phyloP scores from a whole-genome alignment of 768 basidiomycete genomes.

The Tulasnella sp. region DNA sequence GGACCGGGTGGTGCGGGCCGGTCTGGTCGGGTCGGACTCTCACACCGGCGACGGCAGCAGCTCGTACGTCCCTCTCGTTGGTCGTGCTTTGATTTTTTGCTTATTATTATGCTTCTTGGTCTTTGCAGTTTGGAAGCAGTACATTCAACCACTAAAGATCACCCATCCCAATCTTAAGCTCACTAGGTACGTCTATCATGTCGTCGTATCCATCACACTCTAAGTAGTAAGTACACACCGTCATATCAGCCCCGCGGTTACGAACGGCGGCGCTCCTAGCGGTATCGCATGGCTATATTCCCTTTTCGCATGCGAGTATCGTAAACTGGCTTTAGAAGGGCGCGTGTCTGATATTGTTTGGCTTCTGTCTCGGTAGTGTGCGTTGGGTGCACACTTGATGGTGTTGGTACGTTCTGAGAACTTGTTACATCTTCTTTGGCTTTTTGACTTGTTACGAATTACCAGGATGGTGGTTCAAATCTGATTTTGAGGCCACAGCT shows the following conservation, averaged over 20 bases:
- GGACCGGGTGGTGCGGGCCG: background rate
- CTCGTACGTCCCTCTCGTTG: background rate
- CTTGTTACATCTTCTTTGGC: too few relatives aligned
- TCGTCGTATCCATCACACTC: too few relatives aligned
- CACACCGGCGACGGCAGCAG: conserved; percentile 2
- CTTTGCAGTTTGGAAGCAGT: conserved; percentile 9
- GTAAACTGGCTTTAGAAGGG: too few relatives aligned
- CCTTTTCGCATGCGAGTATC: background rate
- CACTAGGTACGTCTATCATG: background rate
- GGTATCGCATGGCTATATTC: conserved; percentile 8
- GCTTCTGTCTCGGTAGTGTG: background rate
- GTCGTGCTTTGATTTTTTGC: too few relatives aligned
- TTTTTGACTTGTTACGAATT: too few relatives aligned
- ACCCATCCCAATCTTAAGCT: background rate
- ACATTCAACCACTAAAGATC: conserved; percentile 9
- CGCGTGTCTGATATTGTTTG: too few relatives aligned
- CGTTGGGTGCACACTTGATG: conserved; percentile 5
- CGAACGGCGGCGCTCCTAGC: conserved; percentile 4
- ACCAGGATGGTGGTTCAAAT: too few relatives aligned
- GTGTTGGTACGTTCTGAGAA: background rate
- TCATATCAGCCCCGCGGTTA: background rate
- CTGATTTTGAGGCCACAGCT: too few relatives aligned
- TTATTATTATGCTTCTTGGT: too few relatives aligned
- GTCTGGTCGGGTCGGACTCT: too few relatives aligned
- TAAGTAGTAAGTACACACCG: too few relatives aligned